Evolutionary conservation across 1,284 basidiomycete species (phyloP).

Genomic region (Acaromyces ingoldii): DNA sequence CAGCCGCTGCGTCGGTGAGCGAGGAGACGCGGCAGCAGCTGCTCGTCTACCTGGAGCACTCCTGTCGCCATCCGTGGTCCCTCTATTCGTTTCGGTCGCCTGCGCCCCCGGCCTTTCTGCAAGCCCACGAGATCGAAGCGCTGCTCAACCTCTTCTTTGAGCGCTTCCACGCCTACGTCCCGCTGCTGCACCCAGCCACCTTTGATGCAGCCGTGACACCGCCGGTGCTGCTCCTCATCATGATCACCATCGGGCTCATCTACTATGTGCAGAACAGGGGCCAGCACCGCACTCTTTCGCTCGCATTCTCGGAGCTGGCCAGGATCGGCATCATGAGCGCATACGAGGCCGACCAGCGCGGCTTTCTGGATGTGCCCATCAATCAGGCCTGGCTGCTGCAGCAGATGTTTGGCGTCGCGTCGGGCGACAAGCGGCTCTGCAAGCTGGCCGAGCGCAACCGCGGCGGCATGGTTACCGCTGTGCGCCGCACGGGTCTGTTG

Average conservation of each 20-base stretch:
- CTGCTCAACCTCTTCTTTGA: constrained; percentile 11
- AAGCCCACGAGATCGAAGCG: constrained; percentile 7
- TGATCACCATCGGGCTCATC: constrained; percentile 12
- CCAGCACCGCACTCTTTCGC: background rate
- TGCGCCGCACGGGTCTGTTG: constrained; percentile 11
- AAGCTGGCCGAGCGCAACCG: constrained; percentile 15
- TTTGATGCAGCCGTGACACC: constrained; percentile 9
- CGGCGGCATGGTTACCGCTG: constrained; percentile 13
- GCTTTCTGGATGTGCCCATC: constrained; percentile 11
- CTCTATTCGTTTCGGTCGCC: constrained; percentile 11
- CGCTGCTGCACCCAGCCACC: constrained; percentile 9
- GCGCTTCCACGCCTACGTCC: constrained; percentile 9
- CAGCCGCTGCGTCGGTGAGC: no score
- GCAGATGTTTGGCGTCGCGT: constrained; percentile 14
- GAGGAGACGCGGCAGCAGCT: constrained; percentile 8
- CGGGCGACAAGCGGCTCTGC: constrained; percentile 12
- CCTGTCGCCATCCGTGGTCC: constrained; percentile 15
- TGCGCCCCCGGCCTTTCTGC: constrained; percentile 6
- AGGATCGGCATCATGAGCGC: constrained; percentile 16
- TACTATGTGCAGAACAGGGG: constrained; percentile 6
- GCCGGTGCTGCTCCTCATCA: constrained; percentile 10
- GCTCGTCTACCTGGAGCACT: constrained; percentile 11
- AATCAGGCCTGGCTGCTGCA: constrained; percentile 13
- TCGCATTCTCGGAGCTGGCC: constrained; percentile 14
- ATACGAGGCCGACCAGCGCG: constrained; percentile 14